A percentile compares a stretch with the other conserved stretches of the same genome.
Conservation (phyloP, 208 protist species). For the Trypanosoma conorhini region DNA sequence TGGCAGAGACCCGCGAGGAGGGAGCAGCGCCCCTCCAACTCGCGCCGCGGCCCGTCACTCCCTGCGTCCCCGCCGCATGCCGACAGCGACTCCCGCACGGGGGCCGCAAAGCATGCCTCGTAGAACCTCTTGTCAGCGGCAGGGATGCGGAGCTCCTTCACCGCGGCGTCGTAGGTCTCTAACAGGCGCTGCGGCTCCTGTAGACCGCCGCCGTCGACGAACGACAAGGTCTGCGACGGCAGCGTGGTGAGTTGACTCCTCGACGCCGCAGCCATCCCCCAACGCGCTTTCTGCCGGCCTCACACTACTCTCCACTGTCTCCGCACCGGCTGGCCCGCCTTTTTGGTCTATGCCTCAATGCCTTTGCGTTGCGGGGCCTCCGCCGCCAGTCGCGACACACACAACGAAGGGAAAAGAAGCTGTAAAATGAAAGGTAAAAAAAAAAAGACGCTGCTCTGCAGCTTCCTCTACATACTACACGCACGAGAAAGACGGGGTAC, state of each 20-base stretch:
- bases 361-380: background rate
- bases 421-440: too few relatives aligned
- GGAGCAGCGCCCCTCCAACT: background rate
- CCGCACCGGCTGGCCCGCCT: background rate
- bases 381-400: background rate
- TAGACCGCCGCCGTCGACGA: background rate
- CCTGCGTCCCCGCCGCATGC: background rate
- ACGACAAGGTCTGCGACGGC: conserved; percentile 15
- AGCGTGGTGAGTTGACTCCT: background rate
- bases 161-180: background rate
- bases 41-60: background rate
- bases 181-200: conserved; percentile 1
- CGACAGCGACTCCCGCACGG: conserved; percentile 5
- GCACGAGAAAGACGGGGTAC: conserved; percentile 7
- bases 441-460: background rate
- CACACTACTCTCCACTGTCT: background rate
- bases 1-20: conserved; percentile 11
- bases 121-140: conserved; percentile 20
- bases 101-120: conserved; percentile 18
- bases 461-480: background rate
- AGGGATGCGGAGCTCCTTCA: conserved; percentile 16
- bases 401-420: background rate
- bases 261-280: background rate
- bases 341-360: background rate
- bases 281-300: background rate